Percentiles rank a stretch among this genome's conserved stretches.
phyloP scores from a whole-genome alignment of 169 alveolate species.

The Babesia divergens region DNA sequence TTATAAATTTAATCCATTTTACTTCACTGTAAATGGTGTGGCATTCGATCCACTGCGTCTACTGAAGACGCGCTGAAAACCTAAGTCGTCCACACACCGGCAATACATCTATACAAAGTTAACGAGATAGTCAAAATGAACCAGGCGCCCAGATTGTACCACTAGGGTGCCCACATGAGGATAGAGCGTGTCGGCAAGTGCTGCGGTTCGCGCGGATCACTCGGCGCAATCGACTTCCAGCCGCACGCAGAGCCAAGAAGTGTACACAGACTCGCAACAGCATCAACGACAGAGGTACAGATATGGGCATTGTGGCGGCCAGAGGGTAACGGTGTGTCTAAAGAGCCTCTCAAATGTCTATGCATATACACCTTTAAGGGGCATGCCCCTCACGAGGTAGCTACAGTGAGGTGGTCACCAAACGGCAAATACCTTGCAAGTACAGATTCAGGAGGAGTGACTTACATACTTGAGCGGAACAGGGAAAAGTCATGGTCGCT shows the following conservation, averaged over 20 bases:
- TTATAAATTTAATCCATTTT: too few relatives aligned
- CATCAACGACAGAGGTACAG: conserved; percentile 54
- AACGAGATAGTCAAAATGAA: too few relatives aligned
- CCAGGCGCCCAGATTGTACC: too few relatives aligned
- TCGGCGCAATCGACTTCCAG: conserved; percentile 63
- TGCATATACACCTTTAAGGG: conserved; percentile 47
- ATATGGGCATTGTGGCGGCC: conserved; percentile 58
- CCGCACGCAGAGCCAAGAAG: conserved; percentile 43
- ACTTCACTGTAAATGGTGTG: too few relatives aligned
- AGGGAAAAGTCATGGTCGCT: conserved; percentile 31
- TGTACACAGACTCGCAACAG: conserved; percentile 60
- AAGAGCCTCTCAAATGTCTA: conserved; percentile 30
- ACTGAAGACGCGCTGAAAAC: too few relatives aligned
- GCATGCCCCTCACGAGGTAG: conserved; percentile 63
- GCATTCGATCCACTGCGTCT: too few relatives aligned
- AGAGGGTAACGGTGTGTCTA: background rate
- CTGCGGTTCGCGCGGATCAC: conserved; percentile 64
- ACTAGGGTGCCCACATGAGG: conserved; percentile 17
- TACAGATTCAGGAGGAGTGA: conserved; percentile 62
- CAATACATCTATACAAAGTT: too few relatives aligned
- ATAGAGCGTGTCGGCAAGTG: conserved; percentile 52
- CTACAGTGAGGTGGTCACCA: conserved; percentile 65
- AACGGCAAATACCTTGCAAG: conserved; percentile 63
- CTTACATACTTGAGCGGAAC: conserved; percentile 45
- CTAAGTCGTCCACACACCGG: too few relatives aligned